phyloP scores from a whole-genome alignment of 768 basidiomycete species.

The Hebeloma cylindrosporum region DNA sequence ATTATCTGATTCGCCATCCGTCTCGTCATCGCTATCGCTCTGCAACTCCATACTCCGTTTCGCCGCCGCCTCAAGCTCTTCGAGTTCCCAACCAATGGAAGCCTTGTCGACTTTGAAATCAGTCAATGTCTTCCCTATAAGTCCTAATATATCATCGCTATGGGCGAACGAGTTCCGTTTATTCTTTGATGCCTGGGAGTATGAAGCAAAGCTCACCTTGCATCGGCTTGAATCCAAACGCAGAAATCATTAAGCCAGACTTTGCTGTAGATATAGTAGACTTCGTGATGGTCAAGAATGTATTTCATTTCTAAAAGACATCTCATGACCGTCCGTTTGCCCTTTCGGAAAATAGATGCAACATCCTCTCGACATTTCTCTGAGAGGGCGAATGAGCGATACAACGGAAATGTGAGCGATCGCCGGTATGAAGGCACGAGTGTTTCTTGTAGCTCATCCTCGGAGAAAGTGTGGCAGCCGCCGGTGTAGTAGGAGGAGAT shows the following conservation, averaged over 20 bases:
- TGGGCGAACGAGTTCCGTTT: slow-evolving; percentile 1
- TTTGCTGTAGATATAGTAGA: slow-evolving; percentile 87
- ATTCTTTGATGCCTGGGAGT: slow-evolving; percentile 3
- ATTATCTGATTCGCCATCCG: slow-evolving; percentile 8
- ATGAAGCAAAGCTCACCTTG: slow-evolving; percentile 51
- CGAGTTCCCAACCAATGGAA: slow-evolving; percentile 69
- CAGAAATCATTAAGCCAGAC: slow-evolving; percentile 87
- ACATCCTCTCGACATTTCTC: slow-evolving; percentile 69
- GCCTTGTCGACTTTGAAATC: slow-evolving; percentile 48
- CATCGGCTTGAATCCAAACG: slow-evolving; percentile 71
- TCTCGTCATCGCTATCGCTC: slow-evolving; percentile 74
- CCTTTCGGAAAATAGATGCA: slow-evolving; percentile 54
- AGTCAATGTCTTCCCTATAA: slow-evolving; percentile 44
- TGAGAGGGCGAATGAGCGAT: slow-evolving; percentile 74
- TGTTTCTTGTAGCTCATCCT: slow-evolving; percentile 47
- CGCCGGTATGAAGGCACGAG: slow-evolving; percentile 72
- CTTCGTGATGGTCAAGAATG: slow-evolving; percentile 78
- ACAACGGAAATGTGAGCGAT: slow-evolving; percentile 72
- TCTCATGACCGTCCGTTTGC: slow-evolving; percentile 61
- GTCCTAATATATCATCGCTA: slow-evolving; percentile 59
- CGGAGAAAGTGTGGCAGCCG: slow-evolving; percentile 33
- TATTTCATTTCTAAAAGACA: slow-evolving; percentile 71
- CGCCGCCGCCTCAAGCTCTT: slow-evolving; percentile 61
- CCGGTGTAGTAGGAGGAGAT: slow-evolving; percentile 36
- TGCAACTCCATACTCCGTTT: slow-evolving; percentile 35